Conservation (phyloP, 441 rosid genomes). For the Biscutella laevigata region DNA sequence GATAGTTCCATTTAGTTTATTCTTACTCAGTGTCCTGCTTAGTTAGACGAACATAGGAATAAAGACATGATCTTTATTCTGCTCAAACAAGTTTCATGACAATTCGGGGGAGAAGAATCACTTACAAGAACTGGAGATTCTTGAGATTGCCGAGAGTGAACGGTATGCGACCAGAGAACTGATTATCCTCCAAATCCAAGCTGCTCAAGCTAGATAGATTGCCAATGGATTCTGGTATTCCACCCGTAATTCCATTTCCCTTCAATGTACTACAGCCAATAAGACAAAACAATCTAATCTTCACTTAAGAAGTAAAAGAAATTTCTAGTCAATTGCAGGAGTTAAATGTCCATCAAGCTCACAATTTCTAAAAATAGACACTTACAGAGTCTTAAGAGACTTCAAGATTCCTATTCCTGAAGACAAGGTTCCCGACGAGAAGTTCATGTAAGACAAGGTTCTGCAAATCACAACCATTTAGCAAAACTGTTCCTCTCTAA, state of each 20-base stretch:
- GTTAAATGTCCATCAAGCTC: background rate
- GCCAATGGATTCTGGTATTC: conserved; percentile 71
- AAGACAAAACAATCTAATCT: background rate
- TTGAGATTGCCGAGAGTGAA: conserved; percentile 59
- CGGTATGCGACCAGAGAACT: conserved; percentile 62
- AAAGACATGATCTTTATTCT: background rate
- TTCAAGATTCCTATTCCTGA: conserved; percentile 57
- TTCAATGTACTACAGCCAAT: conserved; percentile 53
- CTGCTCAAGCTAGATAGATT: conserved; percentile 65
- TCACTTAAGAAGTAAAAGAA: background rate
- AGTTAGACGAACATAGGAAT: background rate
- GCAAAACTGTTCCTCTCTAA: background rate
- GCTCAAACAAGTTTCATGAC: conserved; percentile 7
- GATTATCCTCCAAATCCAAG: conserved; percentile 83
- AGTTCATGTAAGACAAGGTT: conserved; percentile 71
- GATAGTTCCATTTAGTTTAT: conserved; percentile 62
- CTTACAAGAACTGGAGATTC: conserved; percentile 83
- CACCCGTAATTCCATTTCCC: conserved; percentile 79
- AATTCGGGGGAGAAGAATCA: conserved; percentile 9
- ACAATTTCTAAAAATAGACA: conserved; percentile 14
- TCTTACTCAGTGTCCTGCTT: conserved; percentile 73
- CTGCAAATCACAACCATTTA: conserved; percentile 35
- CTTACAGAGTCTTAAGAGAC: conserved; percentile 65
- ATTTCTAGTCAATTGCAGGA: too few species aligned
- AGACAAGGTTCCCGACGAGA: conserved; percentile 62